Evolutionary conservation across 164 flowering plant species (phyloP), one percentile per base, ranked within the genome.

Genomic region (Liriodendron chinense): DNA sequence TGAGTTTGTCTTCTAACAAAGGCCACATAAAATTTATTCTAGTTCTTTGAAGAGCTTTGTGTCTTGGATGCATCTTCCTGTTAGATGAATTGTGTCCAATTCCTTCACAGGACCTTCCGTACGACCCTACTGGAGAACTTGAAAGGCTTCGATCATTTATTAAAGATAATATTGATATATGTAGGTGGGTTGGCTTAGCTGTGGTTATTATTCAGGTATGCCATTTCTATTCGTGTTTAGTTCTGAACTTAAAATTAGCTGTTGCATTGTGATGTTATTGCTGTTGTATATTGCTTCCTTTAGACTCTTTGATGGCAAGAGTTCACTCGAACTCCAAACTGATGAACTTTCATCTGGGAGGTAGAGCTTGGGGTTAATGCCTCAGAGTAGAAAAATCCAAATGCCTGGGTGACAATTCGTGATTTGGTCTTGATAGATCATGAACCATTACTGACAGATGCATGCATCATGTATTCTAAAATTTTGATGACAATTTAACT

Each of bases 101-200:
- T 61, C 48, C 67, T 78, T 61, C 10, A 21, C 83, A 93, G 98
- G 94, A 87, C 81, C 85, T 93, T 82, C 98, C 98, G 73, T 71
- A 59, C 78, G 97, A 94, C 75, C 88, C 97, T 48, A 94, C 98
- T 69, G 98, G 95, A 75, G 89, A 91, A 81, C 87, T 92, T 78
- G 84, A 87, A 8, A 86, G 74, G 47, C 75, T 92, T 53, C 81
- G 82, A 26, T 71, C 78, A 53, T 94, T 94, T 69, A 81, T 94
- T 72, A 83, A 85, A 70, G 77, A 82, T 8, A 89, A 92, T 77
- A 70, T 75, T 69, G 91, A 88, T 74, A 76, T 91, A 22, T 92
- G 89, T 74, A 82, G 84, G 76, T 90, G 92, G 94, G 81, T 91
- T 78, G 96, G 97, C 83, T 81, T 90, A 24, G 68, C 83, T 62